Base-by-base conservation (phyloP, 2,329 filamentous ascomycete species). In the Stylonectria norvegica region DNA sequence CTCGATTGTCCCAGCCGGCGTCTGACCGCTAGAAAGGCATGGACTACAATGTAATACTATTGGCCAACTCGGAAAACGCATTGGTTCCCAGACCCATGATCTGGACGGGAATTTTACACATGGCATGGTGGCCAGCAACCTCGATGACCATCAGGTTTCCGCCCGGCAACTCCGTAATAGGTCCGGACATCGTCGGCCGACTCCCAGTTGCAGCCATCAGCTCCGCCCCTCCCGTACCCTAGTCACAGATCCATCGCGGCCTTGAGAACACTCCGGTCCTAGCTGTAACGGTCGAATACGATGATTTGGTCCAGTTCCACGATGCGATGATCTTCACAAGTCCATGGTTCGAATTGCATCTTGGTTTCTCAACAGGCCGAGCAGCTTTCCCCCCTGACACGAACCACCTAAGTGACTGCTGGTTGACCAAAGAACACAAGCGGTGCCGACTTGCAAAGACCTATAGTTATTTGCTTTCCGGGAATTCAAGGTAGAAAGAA, bases 121-220 rank as follows among this genome's bases (percentile, higher is more conserved):
- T 9, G 8, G 15, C 6, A 30, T 9, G 8, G 15, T 10, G 8
- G 27, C 8, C 27, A 30, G 27, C 8, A 30, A 10, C 8, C 8
- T 8, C 9, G 14, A 10, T 30, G 27, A 14, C 27, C 27, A 12
- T 12, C 7, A 25, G 12, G 22, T 7, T 25, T 12, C 14, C 14
- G 27, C 6, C 27, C 27, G 27, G 27, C 8, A 14, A 9, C 27
- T 30, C 27, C 27, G 27, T 30, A 15, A 30, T 30, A 30, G 14
- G 27, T 14, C 27, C 9, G 27, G 27, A 15, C 8, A 6, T 6
- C 22, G 7, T 8, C 8, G 22, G 12, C 22, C n/a, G 28, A 25
- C 32, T 36, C 35, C 25, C 23, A 23, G 27, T 39, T 40, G 34
- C 25, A 36, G 19, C 25, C 35, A 36, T 45, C 32, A 42, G 35